Conservation (phyloP, 371 early-diverging fungal genomes). For the Actinomortierella wolfii region DNA sequence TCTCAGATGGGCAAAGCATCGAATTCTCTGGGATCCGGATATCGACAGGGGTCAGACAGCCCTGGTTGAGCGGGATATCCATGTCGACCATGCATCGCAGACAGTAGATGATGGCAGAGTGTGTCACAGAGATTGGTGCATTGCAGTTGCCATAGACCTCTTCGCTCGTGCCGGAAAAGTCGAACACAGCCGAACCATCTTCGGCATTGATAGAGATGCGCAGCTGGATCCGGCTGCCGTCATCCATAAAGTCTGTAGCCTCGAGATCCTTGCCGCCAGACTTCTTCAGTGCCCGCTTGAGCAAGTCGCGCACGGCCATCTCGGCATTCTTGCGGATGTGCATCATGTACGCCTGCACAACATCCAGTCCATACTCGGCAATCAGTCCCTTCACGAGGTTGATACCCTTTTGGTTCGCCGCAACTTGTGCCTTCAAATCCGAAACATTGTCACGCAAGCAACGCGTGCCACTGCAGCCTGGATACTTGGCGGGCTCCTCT, state of each 20-base stretch:
- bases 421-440: constrained; percentile 94
- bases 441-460: constrained; percentile 88
- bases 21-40: constrained; percentile 80
- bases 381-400: constrained; percentile 81
- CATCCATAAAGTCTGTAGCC: constrained; percentile 91
- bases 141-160: constrained; percentile 77
- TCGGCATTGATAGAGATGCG: constrained; percentile 72
- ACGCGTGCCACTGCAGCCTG: constrained; percentile 88
- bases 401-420: constrained; percentile 96
- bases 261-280: constrained; percentile 55
- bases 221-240: constrained; percentile 87
- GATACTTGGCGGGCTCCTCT: constrained; percentile 82
- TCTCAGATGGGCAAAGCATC: constrained; percentile 79
- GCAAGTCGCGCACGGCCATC: constrained; percentile 77
- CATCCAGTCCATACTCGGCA: constrained; percentile 80
- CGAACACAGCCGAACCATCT: constrained; percentile 84
- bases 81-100: constrained; percentile 86
- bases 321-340: constrained; percentile 88
- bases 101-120: constrained; percentile 94
- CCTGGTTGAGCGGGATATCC: constrained; percentile 95
- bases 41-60: constrained; percentile 86
- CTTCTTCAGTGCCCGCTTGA: constrained; percentile 60
- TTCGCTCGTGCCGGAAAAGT: constrained; percentile 90
- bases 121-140: constrained; percentile 61
- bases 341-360: constrained; percentile 93